Base-by-base conservation (phyloP, 164 flowering plant genomes). In the Stephania japonica region DNA sequence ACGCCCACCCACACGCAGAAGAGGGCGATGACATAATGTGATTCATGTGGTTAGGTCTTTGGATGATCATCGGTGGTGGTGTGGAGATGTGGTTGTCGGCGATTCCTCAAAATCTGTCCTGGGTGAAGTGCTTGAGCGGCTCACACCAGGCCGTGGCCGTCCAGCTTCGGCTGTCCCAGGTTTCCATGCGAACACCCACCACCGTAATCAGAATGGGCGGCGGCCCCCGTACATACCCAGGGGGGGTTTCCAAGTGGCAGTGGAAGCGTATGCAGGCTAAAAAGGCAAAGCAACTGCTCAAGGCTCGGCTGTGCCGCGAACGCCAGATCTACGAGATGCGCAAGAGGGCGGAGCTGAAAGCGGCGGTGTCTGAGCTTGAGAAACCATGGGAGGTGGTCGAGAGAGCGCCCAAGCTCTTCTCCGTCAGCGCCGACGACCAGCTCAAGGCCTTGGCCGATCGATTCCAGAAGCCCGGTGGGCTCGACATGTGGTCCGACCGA, bases 211-310 rank as follows among this genome's bases (percentile, higher is more conserved):
- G 94, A 9, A 90, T 90, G 92, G 95, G 98, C 32, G 97, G 98
- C 5, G 95, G 97, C 3, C 97, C 97, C 14, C 78, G 97, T 42
- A 93, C 97, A 1, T 91, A n/a, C 79, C 97, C 98, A 0, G 97
- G 97, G 1, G 98, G 98, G 3, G 95, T 93, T 6, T 86, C 95
- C 25, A 91, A 91, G 75, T 91, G 97, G 97, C 91, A 89, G 71
- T 93, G 95, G 97, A 93, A 91, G 82, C 78, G 97, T n/a, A 93
- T 93, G 97, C 97, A 90, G 75, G 80, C 80, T 26, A 93, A 89
- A 83, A 91, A 93, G 71, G 80, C 89, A 19, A 91, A 91, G 75
- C 93, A 90, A 79, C 91, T 91, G 71, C 90, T 91, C 41, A 92
- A 90, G 73, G 98, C 97, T 11, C 85, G 97, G 0, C 85, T 94